Conservation (phyloP, 495 filamentous ascomycete species). For the Lophiostoma macrostomum region DNA sequence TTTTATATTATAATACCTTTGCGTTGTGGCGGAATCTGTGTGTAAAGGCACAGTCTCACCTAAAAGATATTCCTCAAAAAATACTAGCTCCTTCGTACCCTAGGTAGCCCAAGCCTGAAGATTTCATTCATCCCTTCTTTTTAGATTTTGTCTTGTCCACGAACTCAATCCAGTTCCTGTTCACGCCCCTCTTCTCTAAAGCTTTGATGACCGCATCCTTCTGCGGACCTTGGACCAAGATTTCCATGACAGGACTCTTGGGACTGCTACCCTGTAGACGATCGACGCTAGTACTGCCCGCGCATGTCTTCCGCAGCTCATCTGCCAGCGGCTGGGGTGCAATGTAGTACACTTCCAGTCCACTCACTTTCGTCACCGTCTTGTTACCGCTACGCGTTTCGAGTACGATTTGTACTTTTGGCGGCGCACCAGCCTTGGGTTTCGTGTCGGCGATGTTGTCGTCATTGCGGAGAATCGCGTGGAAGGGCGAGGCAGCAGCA, state of each 20-base stretch:
- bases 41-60: no score
- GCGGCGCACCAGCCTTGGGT: slow-evolving; percentile 58
- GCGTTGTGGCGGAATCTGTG: no score
- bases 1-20: no score
- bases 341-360: slow-evolving; percentile 62
- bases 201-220: slow-evolving; percentile 58
- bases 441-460: slow-evolving; percentile 52
- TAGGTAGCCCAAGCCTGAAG: no score
- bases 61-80: no score
- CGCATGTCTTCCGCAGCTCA: slow-evolving; percentile 68
- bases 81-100: no score
- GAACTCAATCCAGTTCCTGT: slow-evolving; percentile 61
- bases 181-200: slow-evolving; percentile 59
- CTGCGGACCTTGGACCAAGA: slow-evolving; percentile 69
- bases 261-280: slow-evolving; percentile 58
- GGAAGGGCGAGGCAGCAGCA: slow-evolving; percentile 52
- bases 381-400: slow-evolving; percentile 69
- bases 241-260: slow-evolving; percentile 64
- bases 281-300: slow-evolving; percentile 64
- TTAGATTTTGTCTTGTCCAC: slow-evolving; percentile 72
- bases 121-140: slow-evolving; percentile 47
- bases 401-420: slow-evolving; percentile 57
- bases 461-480: slow-evolving; percentile 55
- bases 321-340: slow-evolving; percentile 61
- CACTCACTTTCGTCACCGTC: slow-evolving; percentile 62